Percentiles rank a stretch among this genome's conserved stretches.
Conservation (phyloP, 805 yeast genomes). For the Candida fluviatilis region DNA sequence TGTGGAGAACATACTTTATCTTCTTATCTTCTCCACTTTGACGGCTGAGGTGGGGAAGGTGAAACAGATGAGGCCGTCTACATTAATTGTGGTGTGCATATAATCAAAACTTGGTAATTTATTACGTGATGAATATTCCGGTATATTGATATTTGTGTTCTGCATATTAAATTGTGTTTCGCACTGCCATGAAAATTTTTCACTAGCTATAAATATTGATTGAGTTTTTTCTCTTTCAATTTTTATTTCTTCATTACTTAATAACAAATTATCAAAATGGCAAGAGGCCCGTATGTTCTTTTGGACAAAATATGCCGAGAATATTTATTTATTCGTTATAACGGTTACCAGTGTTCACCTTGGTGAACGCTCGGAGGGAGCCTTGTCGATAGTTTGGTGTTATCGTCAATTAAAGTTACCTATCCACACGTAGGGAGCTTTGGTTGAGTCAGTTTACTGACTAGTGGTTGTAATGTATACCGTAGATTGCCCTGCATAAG, state of each 20-base stretch:
- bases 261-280: slow-evolving; percentile 37
- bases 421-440: background rate
- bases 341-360: slow-evolving; percentile 5
- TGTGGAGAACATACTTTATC: background rate
- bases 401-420: slow-evolving; percentile 9
- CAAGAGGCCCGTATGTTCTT: slow-evolving; percentile 51
- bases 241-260: background rate
- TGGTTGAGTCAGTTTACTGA: background rate
- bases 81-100: background rate
- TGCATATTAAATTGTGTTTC: background rate
- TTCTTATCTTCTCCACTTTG: background rate
- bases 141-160: background rate
- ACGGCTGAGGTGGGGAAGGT: background rate
- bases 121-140: background rate
- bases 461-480: background rate
- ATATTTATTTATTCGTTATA: slow-evolving; percentile 5
- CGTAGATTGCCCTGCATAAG: too few relatives aligned
- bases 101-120: too few relatives aligned
- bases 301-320: background rate
- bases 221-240: background rate
- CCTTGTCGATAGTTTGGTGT: slow-evolving; percentile 42
- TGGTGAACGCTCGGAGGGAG: slow-evolving; percentile 39
- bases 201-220: background rate
- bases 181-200: background rate
- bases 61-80: background rate